Percentiles rank a stretch among this genome's conserved stretches.
phyloP scores from a whole-genome alignment of 345 rosid species.

The Litchi chinensis region DNA sequence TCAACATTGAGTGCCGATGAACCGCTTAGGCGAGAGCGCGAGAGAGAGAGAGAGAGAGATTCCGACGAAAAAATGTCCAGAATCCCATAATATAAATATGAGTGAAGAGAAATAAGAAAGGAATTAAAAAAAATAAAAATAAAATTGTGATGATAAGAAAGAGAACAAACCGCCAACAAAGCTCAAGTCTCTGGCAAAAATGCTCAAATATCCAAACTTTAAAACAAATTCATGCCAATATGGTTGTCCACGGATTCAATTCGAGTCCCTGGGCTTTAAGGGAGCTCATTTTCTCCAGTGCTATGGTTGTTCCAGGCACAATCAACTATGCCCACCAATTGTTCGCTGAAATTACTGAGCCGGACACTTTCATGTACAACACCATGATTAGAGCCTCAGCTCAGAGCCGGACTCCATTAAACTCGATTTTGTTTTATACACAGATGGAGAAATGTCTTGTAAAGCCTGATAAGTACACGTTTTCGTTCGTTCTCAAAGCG shows the following conservation, averaged over 20 bases:
- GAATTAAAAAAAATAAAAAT: not conserved
- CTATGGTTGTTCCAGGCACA: slow-evolving; percentile 47
- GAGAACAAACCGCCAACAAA: slow-evolving; percentile 47
- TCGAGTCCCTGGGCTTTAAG: slow-evolving; percentile 44
- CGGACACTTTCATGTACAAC: slow-evolving; percentile 60
- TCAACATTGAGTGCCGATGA: too few relatives aligned
- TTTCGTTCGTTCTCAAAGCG: slow-evolving; percentile 70
- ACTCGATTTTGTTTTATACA: slow-evolving; percentile 40
- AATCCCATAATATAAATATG: too few relatives aligned
- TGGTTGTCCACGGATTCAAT: slow-evolving; percentile 55
- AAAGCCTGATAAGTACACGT: slow-evolving; percentile 58
- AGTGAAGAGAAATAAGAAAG: not conserved
- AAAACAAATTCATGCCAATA: slow-evolving; percentile 60
- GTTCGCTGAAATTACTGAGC: slow-evolving; percentile 59
- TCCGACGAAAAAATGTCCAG: too few relatives aligned
- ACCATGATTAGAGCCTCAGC: slow-evolving; percentile 64
- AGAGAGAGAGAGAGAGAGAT: not conserved
- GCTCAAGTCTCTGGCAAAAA: slow-evolving; percentile 52
- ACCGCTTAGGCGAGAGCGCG: too few relatives aligned
- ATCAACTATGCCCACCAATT: slow-evolving; percentile 55
- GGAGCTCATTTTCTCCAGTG: slow-evolving; percentile 52
- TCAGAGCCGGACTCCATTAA: slow-evolving; percentile 45
- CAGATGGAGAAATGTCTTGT: slow-evolving; percentile 54
- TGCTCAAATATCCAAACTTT: slow-evolving; percentile 49
- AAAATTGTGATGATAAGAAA: slow-evolving; percentile 44